Evolutionary conservation across 768 basidiomycete genomes (phyloP).

Genomic region (Suillus tomentosus): DNA sequence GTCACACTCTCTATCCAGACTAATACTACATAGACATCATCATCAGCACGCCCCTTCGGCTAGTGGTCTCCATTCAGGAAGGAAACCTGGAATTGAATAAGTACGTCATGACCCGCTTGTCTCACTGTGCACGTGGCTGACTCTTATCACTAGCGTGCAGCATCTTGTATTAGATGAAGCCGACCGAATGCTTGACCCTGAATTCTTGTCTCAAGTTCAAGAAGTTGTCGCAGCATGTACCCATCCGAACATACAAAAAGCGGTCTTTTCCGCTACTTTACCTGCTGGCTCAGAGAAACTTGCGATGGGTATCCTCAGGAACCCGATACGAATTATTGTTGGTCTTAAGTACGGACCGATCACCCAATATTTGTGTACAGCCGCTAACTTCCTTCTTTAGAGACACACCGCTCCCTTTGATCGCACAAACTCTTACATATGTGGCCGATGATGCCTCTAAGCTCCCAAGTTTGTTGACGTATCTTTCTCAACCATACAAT

Average conservation of each 20-base stretch:
- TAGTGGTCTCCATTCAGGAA: constrained; percentile 78
- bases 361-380: constrained; percentile 3
- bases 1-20: constrained; percentile 5
- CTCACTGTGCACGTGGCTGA: constrained; percentile 13
- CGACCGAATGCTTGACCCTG: constrained; percentile 85
- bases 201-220: constrained; percentile 87
- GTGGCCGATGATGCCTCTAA: constrained; percentile 96
- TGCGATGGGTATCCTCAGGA: constrained; percentile 79
- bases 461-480: constrained; percentile 80
- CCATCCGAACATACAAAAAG: constrained; percentile 71
- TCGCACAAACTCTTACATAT: constrained; percentile 85
- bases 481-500: constrained; percentile 80
- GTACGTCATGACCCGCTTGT: constrained; percentile 45
- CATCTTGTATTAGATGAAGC: constrained; percentile 90
- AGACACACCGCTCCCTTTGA: constrained; percentile 92
- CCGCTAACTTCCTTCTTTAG: constrained; percentile 41
- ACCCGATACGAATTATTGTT: constrained; percentile 93
- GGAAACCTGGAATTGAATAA: constrained; percentile 68
- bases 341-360: constrained; percentile 73
- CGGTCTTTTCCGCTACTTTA: constrained; percentile 93
- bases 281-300: constrained; percentile 86
- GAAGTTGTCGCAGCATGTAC: constrained; percentile 84
- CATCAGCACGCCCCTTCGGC: constrained; percentile 87
- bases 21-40: constrained; percentile 65
- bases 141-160: constrained; percentile 58